A percentile compares a stretch with the other conserved stretches of the same genome.
phyloP scores from a whole-genome alignment of 306 rosid genomes.

The Cucumis hystrix region DNA sequence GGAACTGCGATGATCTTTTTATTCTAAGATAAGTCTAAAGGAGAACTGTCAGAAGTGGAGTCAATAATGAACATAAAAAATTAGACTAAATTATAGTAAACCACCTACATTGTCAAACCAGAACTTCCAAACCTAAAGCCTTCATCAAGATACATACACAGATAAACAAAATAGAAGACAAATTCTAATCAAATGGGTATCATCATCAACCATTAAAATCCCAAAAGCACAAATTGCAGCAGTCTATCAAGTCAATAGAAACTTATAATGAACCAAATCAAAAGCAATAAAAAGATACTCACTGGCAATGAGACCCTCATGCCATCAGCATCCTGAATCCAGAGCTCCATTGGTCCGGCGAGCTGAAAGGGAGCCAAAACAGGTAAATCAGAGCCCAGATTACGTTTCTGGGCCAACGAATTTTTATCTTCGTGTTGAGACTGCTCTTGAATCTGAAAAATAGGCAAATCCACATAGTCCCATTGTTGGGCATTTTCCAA shows the following conservation, averaged over 20 bases:
- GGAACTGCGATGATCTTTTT: background rate
- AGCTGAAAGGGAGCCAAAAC: slow-evolving; percentile 86
- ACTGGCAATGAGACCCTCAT: slow-evolving; percentile 82
- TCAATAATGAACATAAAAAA: background rate
- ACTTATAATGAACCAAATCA: no score
- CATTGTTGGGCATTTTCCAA: slow-evolving; percentile 67
- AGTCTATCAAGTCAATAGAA: background rate
- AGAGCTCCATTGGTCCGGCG: slow-evolving; percentile 96
- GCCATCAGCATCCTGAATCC: slow-evolving; percentile 83
- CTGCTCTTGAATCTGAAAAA: slow-evolving; percentile 48
- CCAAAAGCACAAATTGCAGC: background rate
- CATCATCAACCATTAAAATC: background rate
- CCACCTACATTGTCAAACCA: background rate
- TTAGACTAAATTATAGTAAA: background rate
- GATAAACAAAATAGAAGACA: background rate
- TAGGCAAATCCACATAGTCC: slow-evolving; percentile 82
- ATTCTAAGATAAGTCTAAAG: background rate
- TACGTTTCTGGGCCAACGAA: slow-evolving; percentile 32
- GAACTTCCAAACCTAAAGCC: background rate
- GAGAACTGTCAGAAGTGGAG: background rate
- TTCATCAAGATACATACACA: background rate
- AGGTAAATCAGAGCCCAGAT: slow-evolving; percentile 24
- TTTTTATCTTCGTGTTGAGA: slow-evolving; percentile 13
- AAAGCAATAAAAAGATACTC: slow-evolving; percentile 12
- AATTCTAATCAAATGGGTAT: background rate